These are phyloP conservation scores for Croton laevigatus DNA, from an alignment of 441 rosid genomes.

Conservation along the genomic window DNA sequence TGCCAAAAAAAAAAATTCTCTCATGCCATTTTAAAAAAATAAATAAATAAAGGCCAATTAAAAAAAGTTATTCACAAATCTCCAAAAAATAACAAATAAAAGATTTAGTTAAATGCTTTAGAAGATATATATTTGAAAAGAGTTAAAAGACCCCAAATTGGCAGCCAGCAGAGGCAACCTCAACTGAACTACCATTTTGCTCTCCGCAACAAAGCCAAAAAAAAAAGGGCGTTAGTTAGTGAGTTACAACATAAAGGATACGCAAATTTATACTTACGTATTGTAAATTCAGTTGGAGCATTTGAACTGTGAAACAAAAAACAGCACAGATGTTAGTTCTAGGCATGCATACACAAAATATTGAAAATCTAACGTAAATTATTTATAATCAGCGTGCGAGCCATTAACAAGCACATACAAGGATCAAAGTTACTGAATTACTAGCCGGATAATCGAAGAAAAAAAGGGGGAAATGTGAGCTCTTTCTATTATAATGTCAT, in stretches of 20 bases:
- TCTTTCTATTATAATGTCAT: not conserved
- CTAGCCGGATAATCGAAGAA: too few species aligned
- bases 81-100: not conserved
- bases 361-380: not conserved
- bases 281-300: slow-evolving; percentile 77
- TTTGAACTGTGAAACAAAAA: slow-evolving; percentile 43
- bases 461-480: not conserved
- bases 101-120: not conserved
- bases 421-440: not conserved
- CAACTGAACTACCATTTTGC: not conserved
- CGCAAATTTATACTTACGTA: slow-evolving; percentile 59
- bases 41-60: not conserved
- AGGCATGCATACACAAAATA: not conserved
- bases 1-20: not conserved
- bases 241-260: slow-evolving; percentile 7
- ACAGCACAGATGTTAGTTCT: slow-evolving; percentile 13
- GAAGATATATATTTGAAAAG: not conserved
- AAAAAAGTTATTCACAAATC: not conserved
- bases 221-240: not conserved
- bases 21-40: not conserved
- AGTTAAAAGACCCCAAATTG: not conserved
- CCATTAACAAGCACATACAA: not conserved
- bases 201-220: not conserved
- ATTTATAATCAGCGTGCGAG: not conserved
- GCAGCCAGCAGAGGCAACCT: not conserved